Base-by-base conservation (phyloP, 192 early-diverging fungal genomes). In the Coemansia sp. region DNA sequence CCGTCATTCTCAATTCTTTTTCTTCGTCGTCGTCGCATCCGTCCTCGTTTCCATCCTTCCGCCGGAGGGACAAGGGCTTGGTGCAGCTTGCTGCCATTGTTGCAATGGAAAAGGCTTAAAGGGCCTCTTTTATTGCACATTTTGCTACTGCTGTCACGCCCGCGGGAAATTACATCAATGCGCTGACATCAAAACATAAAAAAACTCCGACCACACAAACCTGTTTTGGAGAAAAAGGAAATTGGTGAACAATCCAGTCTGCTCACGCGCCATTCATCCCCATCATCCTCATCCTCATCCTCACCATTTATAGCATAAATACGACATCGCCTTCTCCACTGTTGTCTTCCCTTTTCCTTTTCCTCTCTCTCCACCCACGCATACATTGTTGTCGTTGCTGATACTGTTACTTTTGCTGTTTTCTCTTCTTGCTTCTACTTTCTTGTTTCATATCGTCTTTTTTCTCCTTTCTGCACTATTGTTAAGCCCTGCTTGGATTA, bases 131-230 rank as follows among this genome's bases (percentile, higher is more conserved):
- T 45, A 9, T 15, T 15, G 44, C 21, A 21, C 9, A 9, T 12
- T 54, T 54, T 54, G 52, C 10, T 54, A 54, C 52, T 54, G 52
- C 32, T 32, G 32, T 2, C 32, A 32, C 32, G 32, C 32, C 32
- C 32, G 32, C 52, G n/a, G 26, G 26, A 54, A 21, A 26, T 8
- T 4, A 2, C 23, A 26, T 26, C 23, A 21, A 47, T 43, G 57
- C 8, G 39, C 16, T 59, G 57, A 59, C 57, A 59, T 59, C 57
- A 59, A 65, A 65, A 53, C 38, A 53, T 53, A 53, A 53, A 41
- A 56, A 64, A 54, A 43, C 48, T 49, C 45, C 63, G 47, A 40
- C 41, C 61, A 44, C 6, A 15, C 9, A 48, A 63, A 53, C 9
- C 52, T 23, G 16, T 12, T 53, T 53, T 53, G 52, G 52, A 53